Base-by-base conservation (phyloP, 177 flowering plant species). In the Tripterygium wilfordii region DNA sequence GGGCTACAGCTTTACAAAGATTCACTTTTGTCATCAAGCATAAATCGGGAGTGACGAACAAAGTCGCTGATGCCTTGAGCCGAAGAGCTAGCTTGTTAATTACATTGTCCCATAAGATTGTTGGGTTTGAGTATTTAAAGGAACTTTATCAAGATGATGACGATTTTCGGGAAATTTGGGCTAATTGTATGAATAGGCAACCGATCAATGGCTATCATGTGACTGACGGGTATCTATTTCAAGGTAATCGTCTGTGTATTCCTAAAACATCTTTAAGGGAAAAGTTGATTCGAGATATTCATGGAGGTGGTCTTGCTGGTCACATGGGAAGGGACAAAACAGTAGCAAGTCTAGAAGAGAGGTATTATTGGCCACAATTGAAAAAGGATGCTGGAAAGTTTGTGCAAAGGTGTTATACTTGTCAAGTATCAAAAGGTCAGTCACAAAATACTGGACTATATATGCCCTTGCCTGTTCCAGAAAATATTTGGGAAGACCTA, bases 321-420 rank as follows among this genome's bases (percentile, higher is more conserved):
- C 66, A 66, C 17, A 4, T 57, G 0, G 47, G 71, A 0, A 4
- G 30, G 14, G 58, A 56, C 35, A 61, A 61, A 27, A 61, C 59
- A 0, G 5, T 56, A 0, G 44, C 24, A n/a, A 0, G 20, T 3
- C n/a, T 51, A 3, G 3, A 16, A 10, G 20, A 30, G 3, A 10
- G 48, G 1, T 56, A 10, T 37, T 52, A 19, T 33, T 61, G 56
- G 70, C 69, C 61, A 30, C 41, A 50, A 5, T 7, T 57, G 47
- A 25, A 12, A 14, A 5, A 42, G 28, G 56, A 57, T 42, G 49
- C 44, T 1, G 32, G 16, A 19, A 15, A 20, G 0, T 21, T 10
- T 7, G 45, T 52, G 0, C 2, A 14, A 3, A 25, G 27, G 10
- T 58, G 72, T 26, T 8, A 7, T 3, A 26, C 18, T 2, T 68